These are phyloP conservation scores for Paramecium pentaurelia DNA, from an alignment of 73 alveolate species.

Conservation along the genomic window DNA sequence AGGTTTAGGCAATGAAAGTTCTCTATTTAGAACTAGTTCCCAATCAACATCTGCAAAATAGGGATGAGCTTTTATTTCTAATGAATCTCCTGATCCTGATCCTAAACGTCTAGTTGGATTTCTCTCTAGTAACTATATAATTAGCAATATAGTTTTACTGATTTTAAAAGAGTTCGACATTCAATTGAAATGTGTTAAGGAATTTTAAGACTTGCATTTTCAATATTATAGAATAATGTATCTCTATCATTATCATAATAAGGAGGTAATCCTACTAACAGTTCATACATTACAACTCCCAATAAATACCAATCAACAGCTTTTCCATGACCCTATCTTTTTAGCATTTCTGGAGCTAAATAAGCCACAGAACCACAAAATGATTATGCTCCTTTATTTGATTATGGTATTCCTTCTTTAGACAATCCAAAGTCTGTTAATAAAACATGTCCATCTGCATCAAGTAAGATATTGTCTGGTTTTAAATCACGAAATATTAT, in stretches of 20 bases:
- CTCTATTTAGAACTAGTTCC: slow-evolving; percentile 48
- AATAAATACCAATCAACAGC: slow-evolving; percentile 96
- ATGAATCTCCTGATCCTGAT: slow-evolving; percentile 79
- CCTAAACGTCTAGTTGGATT: slow-evolving; percentile 91
- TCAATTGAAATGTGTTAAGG: slow-evolving; percentile 65
- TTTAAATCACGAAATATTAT: slow-evolving; percentile 83
- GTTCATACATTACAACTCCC: slow-evolving; percentile 93
- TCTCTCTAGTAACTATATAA: slow-evolving; percentile 73
- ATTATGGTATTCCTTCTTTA: slow-evolving; percentile 87
- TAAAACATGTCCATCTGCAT: slow-evolving; percentile 92
- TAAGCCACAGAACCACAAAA: slow-evolving; percentile 95
- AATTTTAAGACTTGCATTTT: slow-evolving; percentile 70
- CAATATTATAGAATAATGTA: slow-evolving; percentile 75
- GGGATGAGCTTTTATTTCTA: background rate
- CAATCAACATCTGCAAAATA: slow-evolving; percentile 10
- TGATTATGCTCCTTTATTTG: slow-evolving; percentile 73
- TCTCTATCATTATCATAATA: slow-evolving; percentile 82
- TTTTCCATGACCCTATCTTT: slow-evolving; percentile 94
- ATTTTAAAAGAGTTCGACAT: slow-evolving; percentile 61
- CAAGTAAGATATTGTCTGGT: slow-evolving; percentile 79
- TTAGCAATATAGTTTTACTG: slow-evolving; percentile 54
- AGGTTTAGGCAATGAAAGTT: background rate
- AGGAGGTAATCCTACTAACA: slow-evolving; percentile 95
- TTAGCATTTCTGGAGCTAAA: slow-evolving; percentile 96
- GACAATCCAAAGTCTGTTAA: slow-evolving; percentile 95